Conservation (phyloP, 2,329 filamentous ascomycete species). For the Pseudogymnoascus sp. region DNA sequence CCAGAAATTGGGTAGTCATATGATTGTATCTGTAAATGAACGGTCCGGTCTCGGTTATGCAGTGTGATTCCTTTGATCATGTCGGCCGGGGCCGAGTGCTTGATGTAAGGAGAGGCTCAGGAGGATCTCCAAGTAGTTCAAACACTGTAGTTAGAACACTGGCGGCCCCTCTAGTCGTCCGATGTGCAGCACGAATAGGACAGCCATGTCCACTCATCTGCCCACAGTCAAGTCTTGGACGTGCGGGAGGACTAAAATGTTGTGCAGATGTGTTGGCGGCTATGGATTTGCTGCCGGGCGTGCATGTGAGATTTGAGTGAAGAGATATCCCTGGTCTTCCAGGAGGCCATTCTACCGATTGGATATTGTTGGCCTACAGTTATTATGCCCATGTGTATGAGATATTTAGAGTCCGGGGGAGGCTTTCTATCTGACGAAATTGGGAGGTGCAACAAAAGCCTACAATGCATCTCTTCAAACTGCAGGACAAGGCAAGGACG, state of each 20-base stretch:
- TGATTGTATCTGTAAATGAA: constrained; percentile 4
- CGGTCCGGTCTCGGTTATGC: background rate
- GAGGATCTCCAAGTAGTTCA: background rate
- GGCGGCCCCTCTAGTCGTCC: background rate
- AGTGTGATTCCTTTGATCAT: background rate
- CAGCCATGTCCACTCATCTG: background rate
- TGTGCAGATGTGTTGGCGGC: constrained; percentile 7
- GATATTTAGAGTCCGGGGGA: background rate
- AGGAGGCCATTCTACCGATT: background rate
- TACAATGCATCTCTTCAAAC: constrained; percentile 26
- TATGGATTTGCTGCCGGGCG: background rate
- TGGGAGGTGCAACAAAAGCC: constrained; percentile 17
- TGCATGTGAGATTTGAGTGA: background rate
- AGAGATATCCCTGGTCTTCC: background rate
- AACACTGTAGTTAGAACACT: background rate
- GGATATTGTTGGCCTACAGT: background rate
- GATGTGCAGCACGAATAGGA: constrained; percentile 4
- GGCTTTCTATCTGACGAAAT: constrained; percentile 1
- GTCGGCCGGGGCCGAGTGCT: background rate
- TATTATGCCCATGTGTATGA: constrained; percentile 2
- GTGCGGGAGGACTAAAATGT: constrained; percentile 9
- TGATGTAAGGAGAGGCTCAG: background rate
- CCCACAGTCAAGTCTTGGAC: background rate
- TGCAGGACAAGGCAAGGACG: constrained; percentile 16
- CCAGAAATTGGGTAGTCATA: constrained; percentile 6